Evolutionary conservation across 1,284 basidiomycete genomes (phyloP).

Genomic region (Somion occarium): DNA sequence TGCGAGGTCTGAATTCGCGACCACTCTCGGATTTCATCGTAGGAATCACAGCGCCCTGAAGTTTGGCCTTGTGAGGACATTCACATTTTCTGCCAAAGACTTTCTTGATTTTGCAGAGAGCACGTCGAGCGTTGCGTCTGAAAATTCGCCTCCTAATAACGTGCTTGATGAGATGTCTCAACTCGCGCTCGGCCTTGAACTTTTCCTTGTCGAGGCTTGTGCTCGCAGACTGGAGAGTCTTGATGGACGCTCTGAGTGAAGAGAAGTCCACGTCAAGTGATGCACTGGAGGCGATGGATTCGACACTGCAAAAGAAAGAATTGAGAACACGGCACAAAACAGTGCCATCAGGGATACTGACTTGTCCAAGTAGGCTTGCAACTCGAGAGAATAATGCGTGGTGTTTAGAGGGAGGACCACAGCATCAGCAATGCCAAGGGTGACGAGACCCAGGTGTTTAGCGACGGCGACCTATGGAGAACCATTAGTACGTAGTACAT

Average conservation of each 20-base stretch:
- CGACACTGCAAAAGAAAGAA: constrained; percentile 23
- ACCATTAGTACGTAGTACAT: neutral
- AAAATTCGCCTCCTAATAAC: constrained; percentile 24
- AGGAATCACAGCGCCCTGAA: constrained; percentile 12
- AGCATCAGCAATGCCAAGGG: constrained; percentile 57
- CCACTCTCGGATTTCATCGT: constrained; percentile 10
- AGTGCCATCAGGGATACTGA: constrained; percentile 21
- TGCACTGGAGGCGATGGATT: constrained; percentile 22
- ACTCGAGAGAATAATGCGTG: constrained; percentile 59
- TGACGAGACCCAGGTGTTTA: constrained; percentile 59
- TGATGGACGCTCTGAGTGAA: constrained; percentile 46
- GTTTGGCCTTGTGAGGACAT: constrained; percentile 8
- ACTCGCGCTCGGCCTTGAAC: constrained; percentile 27
- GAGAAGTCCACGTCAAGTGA: constrained; percentile 23
- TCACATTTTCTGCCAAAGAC: constrained; percentile 22
- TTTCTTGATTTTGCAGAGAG: constrained; percentile 21
- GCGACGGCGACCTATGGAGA: constrained; percentile 52
- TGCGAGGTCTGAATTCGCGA: constrained; percentile 15
- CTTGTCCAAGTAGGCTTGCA: constrained; percentile 46
- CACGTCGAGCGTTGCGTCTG: constrained; percentile 18
- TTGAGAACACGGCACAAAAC: neutral
- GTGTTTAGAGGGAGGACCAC: constrained; percentile 70
- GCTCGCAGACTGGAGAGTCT: constrained; percentile 46
- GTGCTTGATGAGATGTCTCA: constrained; percentile 28
- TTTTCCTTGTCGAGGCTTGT: constrained; percentile 50